Base-by-base conservation (phyloP, 1,139 yeast genomes). In the Sugiyamaella pinicola region DNA sequence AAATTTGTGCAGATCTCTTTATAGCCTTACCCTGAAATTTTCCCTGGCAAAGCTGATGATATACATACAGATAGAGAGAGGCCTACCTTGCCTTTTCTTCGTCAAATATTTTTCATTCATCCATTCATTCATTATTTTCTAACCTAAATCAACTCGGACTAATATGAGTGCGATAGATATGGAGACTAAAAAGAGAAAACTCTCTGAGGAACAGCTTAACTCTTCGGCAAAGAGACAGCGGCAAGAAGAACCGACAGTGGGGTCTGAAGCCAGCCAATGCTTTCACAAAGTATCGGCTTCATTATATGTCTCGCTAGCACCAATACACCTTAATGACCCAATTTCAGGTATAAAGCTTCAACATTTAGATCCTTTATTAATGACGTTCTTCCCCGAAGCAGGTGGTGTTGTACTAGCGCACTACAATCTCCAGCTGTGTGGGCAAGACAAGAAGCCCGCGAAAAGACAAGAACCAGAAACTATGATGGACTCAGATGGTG, bases 391-490 rank as follows among this genome's bases (percentile, higher is more conserved):
- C 62, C 72, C 82, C 17, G 78, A 82, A 39, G 86, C 85, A 2
- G 80, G 81, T 44, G 99, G 99, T 19, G 91, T 93, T 15, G 86
- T 93, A 9, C 74, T 93, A 55, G 84, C 95, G 3, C 90, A 90
- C 69, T 79, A 79, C 59, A 83, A 87, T 60, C 73, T 90, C 44
- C 70, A 76, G 42, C 68, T 82, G 26, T 63, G 74, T 15, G 74
- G 74, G 24, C 72, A 72, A 33, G 69, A 68, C 42, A 69, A 72
- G n/a, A 53, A 47, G 4, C 44, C 49, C 8, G 3, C 39, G 13
- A 43, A 43, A 9, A 33, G 15, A 33, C 4, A 18, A 6, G 18
- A 2, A 9, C 42, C 47, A 10, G 21, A 12, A n/a, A 13, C 19
- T 19, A 21, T 38, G 9, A 35, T 6, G 4, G 51, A 47, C 13